A percentile compares a stretch with the other conserved stretches of the same genome.
Conservation (phyloP, 352 stramenopile genomes). For the Globisporangium sylvaticum region DNA sequence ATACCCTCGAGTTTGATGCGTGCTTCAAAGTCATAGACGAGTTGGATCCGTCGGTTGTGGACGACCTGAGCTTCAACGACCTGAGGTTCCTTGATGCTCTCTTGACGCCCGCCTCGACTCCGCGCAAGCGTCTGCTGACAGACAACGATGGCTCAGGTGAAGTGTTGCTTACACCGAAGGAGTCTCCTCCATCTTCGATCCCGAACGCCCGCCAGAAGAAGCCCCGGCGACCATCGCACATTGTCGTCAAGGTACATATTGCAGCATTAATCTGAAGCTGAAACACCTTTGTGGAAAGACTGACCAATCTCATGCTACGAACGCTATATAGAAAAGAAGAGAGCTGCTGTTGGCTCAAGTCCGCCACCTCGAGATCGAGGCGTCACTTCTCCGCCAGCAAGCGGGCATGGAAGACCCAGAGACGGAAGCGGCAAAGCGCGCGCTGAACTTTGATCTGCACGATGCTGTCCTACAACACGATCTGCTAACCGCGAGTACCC, state of each 20-base stretch:
- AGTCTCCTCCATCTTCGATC: not conserved
- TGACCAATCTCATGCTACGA: too few species aligned
- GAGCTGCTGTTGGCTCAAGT: constrained; percentile 5
- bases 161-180: too few species aligned
- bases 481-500: not conserved
- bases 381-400: constrained; percentile 1
- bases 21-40: too few species aligned
- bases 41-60: too few species aligned
- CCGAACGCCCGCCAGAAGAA: not conserved
- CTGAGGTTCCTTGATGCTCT: too few species aligned
- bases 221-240: not conserved
- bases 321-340: not conserved
- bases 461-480: constrained; percentile 4
- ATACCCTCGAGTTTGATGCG: too few species aligned
- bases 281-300: too few species aligned
- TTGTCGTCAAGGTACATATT: not conserved
- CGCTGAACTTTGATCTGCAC: not conserved
- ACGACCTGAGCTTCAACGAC: too few species aligned
- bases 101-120: too few species aligned
- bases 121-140: too few species aligned
- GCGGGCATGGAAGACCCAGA: not conserved
- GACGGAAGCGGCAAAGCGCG: not conserved
- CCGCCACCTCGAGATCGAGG: not conserved
- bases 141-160: too few species aligned
- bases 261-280: not conserved